Percentiles rank a stretch among this genome's conserved stretches.
Conservation (phyloP, 371 early-diverging fungal species). For the Homolaphlyctis polyrhiza region DNA sequence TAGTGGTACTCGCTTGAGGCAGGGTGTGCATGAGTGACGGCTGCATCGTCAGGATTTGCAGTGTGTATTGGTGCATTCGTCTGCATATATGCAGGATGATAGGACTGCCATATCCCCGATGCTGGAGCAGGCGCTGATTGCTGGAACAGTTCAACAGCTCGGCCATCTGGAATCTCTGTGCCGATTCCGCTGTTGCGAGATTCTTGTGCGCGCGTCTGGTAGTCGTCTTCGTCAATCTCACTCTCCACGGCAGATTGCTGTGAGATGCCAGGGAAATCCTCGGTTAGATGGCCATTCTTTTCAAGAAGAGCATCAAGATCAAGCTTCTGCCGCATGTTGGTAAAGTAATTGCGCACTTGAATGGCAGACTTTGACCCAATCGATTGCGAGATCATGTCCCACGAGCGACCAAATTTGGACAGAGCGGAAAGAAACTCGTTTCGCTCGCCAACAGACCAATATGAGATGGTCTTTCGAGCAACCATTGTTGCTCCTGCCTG, state of each 20-base stretch:
- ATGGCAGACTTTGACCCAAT: slow-evolving; percentile 74
- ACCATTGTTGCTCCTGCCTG: not conserved
- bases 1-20: no score
- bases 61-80: no score
- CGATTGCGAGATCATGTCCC: slow-evolving; percentile 66
- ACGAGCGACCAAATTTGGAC: slow-evolving; percentile 64
- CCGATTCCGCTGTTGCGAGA: no score
- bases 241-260: not conserved
- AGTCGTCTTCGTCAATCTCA: not conserved
- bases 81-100: no score
- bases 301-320: slow-evolving; percentile 18
- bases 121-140: no score
- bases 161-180: no score
- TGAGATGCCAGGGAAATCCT: slow-evolving; percentile 3
- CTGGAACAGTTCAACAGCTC: no score
- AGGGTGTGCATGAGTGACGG: no score
- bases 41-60: no score
- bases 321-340: slow-evolving; percentile 27
- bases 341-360: slow-evolving; percentile 80
- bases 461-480: slow-evolving; percentile 48
- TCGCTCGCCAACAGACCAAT: slow-evolving; percentile 82
- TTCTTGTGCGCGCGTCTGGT: not conserved
- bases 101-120: no score
- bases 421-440: slow-evolving; percentile 62
- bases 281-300: slow-evolving; percentile 9